Base-by-base conservation (phyloP, 1,284 basidiomycete genomes). In the Cronartium ribicola region DNA sequence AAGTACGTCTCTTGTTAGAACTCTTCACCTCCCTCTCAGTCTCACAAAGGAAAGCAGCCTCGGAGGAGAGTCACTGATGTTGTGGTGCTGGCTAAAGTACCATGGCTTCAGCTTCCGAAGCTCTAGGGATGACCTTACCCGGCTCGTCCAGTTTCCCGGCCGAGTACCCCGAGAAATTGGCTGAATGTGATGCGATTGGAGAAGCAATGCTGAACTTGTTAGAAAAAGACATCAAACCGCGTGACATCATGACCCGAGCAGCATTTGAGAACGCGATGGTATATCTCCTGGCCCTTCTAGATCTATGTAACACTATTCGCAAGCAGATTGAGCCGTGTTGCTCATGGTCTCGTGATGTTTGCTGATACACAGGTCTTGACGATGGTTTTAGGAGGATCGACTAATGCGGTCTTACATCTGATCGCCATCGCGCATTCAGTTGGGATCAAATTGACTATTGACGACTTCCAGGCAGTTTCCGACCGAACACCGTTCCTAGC, bases 301-400 rank as follows among this genome's bases (percentile, higher is more conserved):
- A 77, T 77, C 13, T 75, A 77, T 8, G 76, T 76, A 14, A 75
- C 77, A 87, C 90, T 76, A 20, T 77, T 66, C 36, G 78, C 77
- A n/a, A 67, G 78, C 17, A 76, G 77, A 17, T 75, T 79, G 17
- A 77, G 76, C 51, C 77, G 78, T 43, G 78, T 78, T 75, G 78
- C 78, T 70, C 78, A 77, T 75, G 77, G 29, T 29, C 29, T 29
- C 29, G 29, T 29, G 29, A 29, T 29, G 29, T 29, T 29, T 79
- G 41, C 48, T 74, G 29, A 75, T 39, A 10, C 11, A 37, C 66
- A 78, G 77, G 76, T 78, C 37, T 75, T 97, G 67, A 92, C 91
- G 14, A 95, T 97, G 90, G 89, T 94, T 79, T 87, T 97, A 20
- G 95, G 92, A 68, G 92, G 92, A 57, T 94, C 92, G 4, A 97